Percentiles rank a stretch among this genome's conserved stretches.
Conservation (phyloP, 805 yeast species). For the Nakazawaea ernobii region DNA sequence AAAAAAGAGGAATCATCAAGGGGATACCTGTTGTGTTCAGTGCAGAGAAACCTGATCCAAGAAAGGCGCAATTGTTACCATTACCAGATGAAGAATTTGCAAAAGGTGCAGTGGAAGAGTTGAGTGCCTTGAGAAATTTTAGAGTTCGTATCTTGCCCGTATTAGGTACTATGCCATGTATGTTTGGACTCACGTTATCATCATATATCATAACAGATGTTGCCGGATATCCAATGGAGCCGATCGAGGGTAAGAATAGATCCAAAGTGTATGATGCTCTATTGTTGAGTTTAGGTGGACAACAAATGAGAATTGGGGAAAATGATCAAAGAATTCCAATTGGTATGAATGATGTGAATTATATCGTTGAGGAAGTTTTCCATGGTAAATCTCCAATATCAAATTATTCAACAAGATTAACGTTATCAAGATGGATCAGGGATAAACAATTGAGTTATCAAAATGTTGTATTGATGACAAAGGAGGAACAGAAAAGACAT, state of each 20-base stretch:
- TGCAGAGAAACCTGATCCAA: slow-evolving; percentile 94
- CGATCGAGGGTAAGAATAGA: slow-evolving; percentile 86
- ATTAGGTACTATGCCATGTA: slow-evolving; percentile 93
- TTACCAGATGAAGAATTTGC: slow-evolving; percentile 75
- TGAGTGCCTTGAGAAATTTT: slow-evolving; percentile 83
- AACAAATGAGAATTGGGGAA: slow-evolving; percentile 72
- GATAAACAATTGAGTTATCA: slow-evolving; percentile 56
- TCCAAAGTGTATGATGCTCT: slow-evolving; percentile 80
- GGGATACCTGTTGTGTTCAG: slow-evolving; percentile 88
- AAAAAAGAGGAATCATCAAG: slow-evolving; percentile 66
- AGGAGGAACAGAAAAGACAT: slow-evolving; percentile 78
- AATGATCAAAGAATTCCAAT: slow-evolving; percentile 73
- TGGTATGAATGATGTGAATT: slow-evolving; percentile 66
- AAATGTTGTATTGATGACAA: slow-evolving; percentile 83
- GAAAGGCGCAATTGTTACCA: slow-evolving; percentile 84
- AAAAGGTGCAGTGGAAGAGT: slow-evolving; percentile 79
- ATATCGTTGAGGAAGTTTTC: slow-evolving; percentile 85
- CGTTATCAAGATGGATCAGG: slow-evolving; percentile 84
- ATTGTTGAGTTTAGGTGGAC: slow-evolving; percentile 80
- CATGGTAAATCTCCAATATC: slow-evolving; percentile 89
- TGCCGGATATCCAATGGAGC: slow-evolving; percentile 87
- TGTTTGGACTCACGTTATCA: slow-evolving; percentile 88
- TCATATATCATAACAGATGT: slow-evolving; percentile 73
- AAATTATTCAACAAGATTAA: slow-evolving; percentile 71
- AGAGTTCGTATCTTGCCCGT: slow-evolving; percentile 95